Conservation (phyloP, 2,329 filamentous ascomycete species). For the Thermoascus crustaceus region DNA sequence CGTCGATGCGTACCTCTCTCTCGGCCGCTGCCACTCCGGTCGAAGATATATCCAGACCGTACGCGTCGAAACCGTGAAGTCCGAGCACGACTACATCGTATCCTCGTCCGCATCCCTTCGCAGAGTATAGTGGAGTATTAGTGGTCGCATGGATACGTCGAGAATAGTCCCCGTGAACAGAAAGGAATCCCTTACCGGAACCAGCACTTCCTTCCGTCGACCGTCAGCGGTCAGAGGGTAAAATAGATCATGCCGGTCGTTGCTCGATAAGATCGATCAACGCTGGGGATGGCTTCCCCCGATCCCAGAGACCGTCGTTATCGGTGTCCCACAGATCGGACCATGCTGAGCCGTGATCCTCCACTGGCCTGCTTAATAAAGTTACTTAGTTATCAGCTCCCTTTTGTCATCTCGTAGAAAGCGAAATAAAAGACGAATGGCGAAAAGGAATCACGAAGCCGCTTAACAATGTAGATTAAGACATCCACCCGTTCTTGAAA, state of each 20-base stretch:
- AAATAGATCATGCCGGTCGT: constrained; percentile 10
- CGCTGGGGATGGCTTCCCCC: constrained; percentile 22
- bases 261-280: constrained; percentile 22
- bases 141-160: neutral
- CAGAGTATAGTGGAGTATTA: neutral
- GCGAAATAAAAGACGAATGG: neutral
- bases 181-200: constrained; percentile 16
- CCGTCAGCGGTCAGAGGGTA: constrained; percentile 12
- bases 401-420: too few relatives aligned
- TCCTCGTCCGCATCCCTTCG: constrained; percentile 27
- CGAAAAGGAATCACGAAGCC: too few relatives aligned
- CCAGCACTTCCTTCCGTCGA: constrained; percentile 17
- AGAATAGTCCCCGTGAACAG: too few relatives aligned
- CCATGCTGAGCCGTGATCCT: constrained; percentile 10
- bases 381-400: too few relatives aligned
- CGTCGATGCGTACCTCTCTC: constrained; percentile 9
- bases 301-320: constrained; percentile 23
- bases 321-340: constrained; percentile 17
- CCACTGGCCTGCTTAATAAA: neutral
- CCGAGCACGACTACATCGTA: constrained; percentile 27
- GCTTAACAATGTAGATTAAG: too few relatives aligned
- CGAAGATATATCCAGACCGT: constrained; percentile 22
- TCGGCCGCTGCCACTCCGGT: constrained; percentile 16
- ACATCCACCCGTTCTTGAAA: too few relatives aligned
- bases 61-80: constrained; percentile 23